These are phyloP conservation scores for Passiflora organensis DNA, from an alignment of 345 rosid species.

Conservation along the genomic window DNA sequence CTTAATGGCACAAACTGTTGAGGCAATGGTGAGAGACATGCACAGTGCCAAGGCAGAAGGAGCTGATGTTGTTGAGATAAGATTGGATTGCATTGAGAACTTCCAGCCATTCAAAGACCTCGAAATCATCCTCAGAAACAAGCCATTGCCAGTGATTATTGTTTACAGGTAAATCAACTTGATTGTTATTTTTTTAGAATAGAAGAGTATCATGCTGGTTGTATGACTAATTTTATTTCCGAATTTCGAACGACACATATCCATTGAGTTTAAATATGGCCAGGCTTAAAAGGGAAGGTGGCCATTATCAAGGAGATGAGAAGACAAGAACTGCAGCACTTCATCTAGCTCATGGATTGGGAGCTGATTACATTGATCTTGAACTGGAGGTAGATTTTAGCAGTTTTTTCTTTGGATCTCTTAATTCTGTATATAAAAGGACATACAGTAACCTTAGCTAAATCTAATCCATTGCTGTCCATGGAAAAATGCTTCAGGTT, in stretches of 20 bases:
- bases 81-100: slow-evolving; percentile 40
- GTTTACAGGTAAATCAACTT: slow-evolving; percentile 30
- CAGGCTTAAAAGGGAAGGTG: slow-evolving; percentile 55
- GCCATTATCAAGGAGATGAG: slow-evolving; percentile 48
- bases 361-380: slow-evolving; percentile 53
- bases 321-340: slow-evolving; percentile 33
- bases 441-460: too few species aligned
- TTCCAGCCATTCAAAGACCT: slow-evolving; percentile 42
- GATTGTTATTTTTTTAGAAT: too few species aligned
- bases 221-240: too few species aligned
- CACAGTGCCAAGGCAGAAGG: slow-evolving; percentile 41
- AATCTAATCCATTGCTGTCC: slow-evolving; percentile 6
- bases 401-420: not conserved
- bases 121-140: slow-evolving; percentile 32
- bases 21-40: slow-evolving; percentile 37
- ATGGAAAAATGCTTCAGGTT: slow-evolving; percentile 38
- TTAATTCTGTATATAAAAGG: too few species aligned
- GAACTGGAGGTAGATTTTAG: slow-evolving; percentile 45
- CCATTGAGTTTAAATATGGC: not conserved
- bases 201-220: too few species aligned
- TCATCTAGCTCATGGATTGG: slow-evolving; percentile 36
- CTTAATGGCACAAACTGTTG: slow-evolving; percentile 36
- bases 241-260: too few species aligned
- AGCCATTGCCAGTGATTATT: slow-evolving; percentile 44
- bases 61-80: slow-evolving; percentile 47